A percentile compares a stretch with the other conserved stretches of the same genome.
phyloP scores from a whole-genome alignment of 495 filamentous ascomycete species.

The Penicillium ucsense region DNA sequence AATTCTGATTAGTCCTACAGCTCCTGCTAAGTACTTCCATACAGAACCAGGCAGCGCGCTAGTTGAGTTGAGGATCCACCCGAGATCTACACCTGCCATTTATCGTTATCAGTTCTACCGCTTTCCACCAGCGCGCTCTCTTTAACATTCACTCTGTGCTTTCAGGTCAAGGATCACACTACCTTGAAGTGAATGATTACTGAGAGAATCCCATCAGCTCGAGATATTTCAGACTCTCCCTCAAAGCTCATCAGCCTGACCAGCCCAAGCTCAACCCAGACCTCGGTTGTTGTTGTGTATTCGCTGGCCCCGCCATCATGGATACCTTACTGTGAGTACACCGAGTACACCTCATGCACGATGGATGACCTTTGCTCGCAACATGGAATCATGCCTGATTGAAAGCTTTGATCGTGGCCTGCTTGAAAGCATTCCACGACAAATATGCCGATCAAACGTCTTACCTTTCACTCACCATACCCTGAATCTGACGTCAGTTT shows the following conservation, averaged over 20 bases:
- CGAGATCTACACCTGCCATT: constrained; percentile 13
- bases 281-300: neutral
- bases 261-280: neutral
- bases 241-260: too few species aligned
- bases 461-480: neutral
- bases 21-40: neutral
- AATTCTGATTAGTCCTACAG: neutral
- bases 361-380: too few species aligned
- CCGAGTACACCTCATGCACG: neutral
- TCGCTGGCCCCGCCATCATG: constrained; percentile 38
- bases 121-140: neutral
- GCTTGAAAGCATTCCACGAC: too few species aligned
- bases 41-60: neutral
- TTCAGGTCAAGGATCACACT: neutral
- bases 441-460: neutral
- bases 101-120: constrained; percentile 12
- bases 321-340: constrained; percentile 68
- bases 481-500: constrained; percentile 14
- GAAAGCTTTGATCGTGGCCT: too few species aligned
- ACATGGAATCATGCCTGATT: too few species aligned
- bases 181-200: neutral
- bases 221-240: too few species aligned
- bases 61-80: constrained; percentile 6
- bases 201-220: too few species aligned
- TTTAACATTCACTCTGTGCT: constrained; percentile 1